These are phyloP conservation scores for Septoria petroselini DNA, from an alignment of 2,329 filamentous ascomycete species.

Conservation along the genomic window DNA sequence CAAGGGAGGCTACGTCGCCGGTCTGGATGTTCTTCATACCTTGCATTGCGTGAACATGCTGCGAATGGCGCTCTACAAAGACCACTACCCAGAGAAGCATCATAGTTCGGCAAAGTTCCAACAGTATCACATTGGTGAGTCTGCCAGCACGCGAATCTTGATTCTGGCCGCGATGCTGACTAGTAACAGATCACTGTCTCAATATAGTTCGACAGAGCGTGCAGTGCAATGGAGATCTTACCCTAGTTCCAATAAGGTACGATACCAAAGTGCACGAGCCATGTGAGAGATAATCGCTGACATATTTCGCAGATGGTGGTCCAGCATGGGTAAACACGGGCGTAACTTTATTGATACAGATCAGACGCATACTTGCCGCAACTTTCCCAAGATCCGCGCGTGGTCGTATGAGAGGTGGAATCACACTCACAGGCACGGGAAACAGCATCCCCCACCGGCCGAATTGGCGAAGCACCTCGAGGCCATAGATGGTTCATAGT, in stretches of 20 bases:
- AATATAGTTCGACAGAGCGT: conserved; percentile 26
- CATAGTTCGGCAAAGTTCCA: conserved; percentile 1
- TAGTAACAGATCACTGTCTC: conserved; percentile 23
- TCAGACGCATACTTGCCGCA: conserved; percentile 24
- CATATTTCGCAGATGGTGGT: conserved; percentile 25
- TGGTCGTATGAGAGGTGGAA: conserved; percentile 20
- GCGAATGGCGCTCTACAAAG: conserved; percentile 9
- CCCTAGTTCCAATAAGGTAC: conserved; percentile 24
- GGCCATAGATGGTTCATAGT: no score
- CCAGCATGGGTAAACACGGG: conserved; percentile 10
- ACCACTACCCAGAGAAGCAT: conserved; percentile 7
- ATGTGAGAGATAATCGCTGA: no score
- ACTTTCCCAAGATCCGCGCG: conserved; percentile 20
- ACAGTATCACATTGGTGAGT: conserved; percentile 13
- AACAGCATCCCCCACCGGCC: neutral
- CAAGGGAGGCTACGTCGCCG: conserved; percentile 20
- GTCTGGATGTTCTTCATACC: conserved; percentile 26
- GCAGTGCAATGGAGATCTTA: conserved; percentile 27
- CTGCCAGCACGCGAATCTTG: no score
- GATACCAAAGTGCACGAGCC: no score
- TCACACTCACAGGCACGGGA: conserved; percentile 1
- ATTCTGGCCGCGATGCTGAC: neutral
- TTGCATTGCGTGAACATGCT: conserved; percentile 20
- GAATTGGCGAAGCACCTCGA: neutral
- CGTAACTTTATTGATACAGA: conserved; percentile 24